phyloP scores from a whole-genome alignment of 169 alveolate species.

The Plasmodium relictum region DNA sequence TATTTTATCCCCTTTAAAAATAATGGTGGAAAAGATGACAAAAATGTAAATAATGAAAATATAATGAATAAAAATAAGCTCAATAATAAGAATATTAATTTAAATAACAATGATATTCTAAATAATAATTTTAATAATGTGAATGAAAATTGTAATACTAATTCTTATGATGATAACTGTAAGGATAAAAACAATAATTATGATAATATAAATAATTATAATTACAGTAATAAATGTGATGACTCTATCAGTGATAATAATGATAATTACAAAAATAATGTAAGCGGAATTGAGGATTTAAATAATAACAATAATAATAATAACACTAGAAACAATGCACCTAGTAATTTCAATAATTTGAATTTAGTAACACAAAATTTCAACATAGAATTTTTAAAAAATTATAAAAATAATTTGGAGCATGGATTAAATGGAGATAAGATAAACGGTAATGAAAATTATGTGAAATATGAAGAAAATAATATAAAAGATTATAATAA shows the following conservation, averaged over 20 bases:
- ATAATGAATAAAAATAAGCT: not conserved
- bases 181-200: not conserved
- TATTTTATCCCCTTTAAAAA: conserved; percentile 23
- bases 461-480: not conserved
- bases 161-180: not conserved
- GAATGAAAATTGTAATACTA: conserved; percentile 1
- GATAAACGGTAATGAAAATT: not conserved
- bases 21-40: conserved; percentile 5
- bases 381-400: conserved; percentile 19
- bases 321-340: not conserved
- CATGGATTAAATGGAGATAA: not conserved
- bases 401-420: conserved; percentile 6
- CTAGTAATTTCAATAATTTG: not conserved
- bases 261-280: not conserved
- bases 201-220: not conserved
- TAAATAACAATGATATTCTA: not conserved
- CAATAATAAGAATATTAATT: not conserved
- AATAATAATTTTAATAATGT: not conserved
- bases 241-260: no score
- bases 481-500: not conserved
- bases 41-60: conserved; percentile 5
- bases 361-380: conserved; percentile 14
- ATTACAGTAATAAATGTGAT: no score
- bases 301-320: not conserved
- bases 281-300: no score